phyloP scores from a whole-genome alignment of 2,329 filamentous ascomycete species.

The Phyllosticta paracitricarpa region DNA sequence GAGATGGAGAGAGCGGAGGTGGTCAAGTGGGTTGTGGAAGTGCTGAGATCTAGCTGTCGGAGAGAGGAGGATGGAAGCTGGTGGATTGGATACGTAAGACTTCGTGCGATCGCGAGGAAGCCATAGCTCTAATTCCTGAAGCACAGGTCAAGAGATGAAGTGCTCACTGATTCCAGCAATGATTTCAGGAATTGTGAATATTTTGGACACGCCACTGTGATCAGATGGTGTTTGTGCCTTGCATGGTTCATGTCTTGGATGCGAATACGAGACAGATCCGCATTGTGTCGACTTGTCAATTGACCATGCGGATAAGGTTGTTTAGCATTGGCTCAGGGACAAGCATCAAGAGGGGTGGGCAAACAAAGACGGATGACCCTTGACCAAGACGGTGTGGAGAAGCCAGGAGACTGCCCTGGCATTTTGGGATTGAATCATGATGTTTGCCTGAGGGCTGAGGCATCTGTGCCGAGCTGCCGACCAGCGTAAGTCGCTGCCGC shows the following conservation, averaged over 20 bases:
- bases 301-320: not conserved
- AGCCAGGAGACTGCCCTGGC: not conserved
- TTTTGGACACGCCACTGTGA: too few species aligned
- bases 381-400: not conserved
- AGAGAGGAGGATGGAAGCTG: conserved; percentile 42
- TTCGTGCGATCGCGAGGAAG: conserved; percentile 24
- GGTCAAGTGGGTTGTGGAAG: conserved; percentile 44
- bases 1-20: conserved; percentile 41
- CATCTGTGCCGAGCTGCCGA: not conserved
- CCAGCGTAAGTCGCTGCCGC: not conserved
- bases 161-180: too few species aligned
- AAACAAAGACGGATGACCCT: not conserved
- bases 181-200: too few species aligned
- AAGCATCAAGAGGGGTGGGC: not conserved
- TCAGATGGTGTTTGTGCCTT: not conserved
- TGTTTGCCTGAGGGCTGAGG: not conserved
- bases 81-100: conserved; percentile 39
- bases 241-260: not conserved
- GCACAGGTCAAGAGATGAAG: not conserved
- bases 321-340: not conserved
- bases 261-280: not conserved
- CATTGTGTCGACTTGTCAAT: not conserved
- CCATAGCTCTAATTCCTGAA: not conserved
- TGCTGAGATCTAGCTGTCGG: conserved; percentile 46
- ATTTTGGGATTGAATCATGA: not conserved